Conservation (phyloP, 495 filamentous ascomycete species). For the Durotheca rogersii region DNA sequence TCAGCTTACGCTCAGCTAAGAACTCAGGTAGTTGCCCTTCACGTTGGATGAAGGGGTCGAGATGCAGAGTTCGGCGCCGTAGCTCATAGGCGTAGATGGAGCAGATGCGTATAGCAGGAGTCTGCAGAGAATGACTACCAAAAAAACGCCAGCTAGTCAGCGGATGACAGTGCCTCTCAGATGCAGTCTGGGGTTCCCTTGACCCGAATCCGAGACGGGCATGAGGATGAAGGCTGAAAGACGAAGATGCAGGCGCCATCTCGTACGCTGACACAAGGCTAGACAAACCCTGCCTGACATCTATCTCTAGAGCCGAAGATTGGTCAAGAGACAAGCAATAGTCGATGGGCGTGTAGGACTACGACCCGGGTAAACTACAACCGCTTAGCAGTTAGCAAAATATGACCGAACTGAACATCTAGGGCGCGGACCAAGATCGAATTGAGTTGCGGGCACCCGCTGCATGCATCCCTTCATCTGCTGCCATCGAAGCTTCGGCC, state of each 20-base stretch:
- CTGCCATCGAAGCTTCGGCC: not conserved
- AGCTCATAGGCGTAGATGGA: conserved; percentile 8
- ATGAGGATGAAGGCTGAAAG: conserved; percentile 16
- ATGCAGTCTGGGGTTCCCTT: conserved; percentile 29
- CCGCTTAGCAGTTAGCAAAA: not conserved
- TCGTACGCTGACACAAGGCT: conserved; percentile 13
- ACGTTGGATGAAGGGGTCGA: conserved; percentile 11
- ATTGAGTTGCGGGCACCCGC: conserved; percentile 23
- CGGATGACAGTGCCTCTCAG: conserved; percentile 7
- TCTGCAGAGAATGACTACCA: conserved; percentile 1
- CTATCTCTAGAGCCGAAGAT: too few relatives aligned
- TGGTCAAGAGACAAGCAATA: too few relatives aligned
- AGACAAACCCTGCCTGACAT: conserved; percentile 7
- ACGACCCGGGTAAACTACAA: not conserved
- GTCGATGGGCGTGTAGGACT: too few relatives aligned
- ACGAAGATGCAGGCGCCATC: conserved; percentile 6
- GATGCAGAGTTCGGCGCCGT: conserved; percentile 27
- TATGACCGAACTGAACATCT: conserved; percentile 5
- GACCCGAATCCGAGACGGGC: conserved; percentile 31
- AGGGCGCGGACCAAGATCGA: conserved; percentile 4
- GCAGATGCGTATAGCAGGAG: not conserved
- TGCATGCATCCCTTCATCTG: conserved; percentile 1
- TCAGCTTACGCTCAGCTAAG: conserved; percentile 24
- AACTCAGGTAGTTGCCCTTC: conserved; percentile 12
- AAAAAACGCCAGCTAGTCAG: too few relatives aligned